Percentiles rank a stretch among this genome's conserved stretches.
These are phyloP conservation scores for Aristolochia fimbriata DNA, from an alignment of 164 flowering plant genomes.

Conservation along the genomic window DNA sequence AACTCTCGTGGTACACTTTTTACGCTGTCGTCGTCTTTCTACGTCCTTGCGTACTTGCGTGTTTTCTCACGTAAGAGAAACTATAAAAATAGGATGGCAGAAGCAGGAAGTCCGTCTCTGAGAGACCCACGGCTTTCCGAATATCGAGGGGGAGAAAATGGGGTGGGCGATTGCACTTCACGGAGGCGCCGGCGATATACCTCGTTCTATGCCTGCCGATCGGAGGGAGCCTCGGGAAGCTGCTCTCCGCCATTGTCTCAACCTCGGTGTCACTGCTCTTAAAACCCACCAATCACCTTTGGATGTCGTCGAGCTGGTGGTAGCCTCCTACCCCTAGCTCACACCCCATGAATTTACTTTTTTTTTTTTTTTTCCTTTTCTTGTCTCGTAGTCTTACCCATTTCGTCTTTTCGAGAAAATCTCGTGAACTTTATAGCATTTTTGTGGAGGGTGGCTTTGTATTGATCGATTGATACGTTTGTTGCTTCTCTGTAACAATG, in stretches of 20 bases:
- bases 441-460: not conserved
- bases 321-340: constrained; percentile 14
- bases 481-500: not conserved
- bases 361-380: not conserved
- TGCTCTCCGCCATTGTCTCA: constrained; percentile 63
- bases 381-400: too few relatives aligned
- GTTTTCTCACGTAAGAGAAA: too few relatives aligned
- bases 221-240: constrained; percentile 55
- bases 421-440: not conserved
- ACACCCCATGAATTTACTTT: not conserved
- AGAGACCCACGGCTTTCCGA: too few relatives aligned
- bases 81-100: too few relatives aligned
- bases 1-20: too few relatives aligned
- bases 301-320: constrained; percentile 93
- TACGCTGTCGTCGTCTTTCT: too few relatives aligned
- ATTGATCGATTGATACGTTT: not conserved
- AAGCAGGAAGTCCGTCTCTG: too few relatives aligned
- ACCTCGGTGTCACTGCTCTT: constrained; percentile 73
- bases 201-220: constrained; percentile 43
- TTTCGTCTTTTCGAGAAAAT: not conserved
- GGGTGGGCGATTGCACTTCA: constrained; percentile 98
- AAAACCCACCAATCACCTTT: constrained; percentile 38
- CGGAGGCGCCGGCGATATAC: constrained; percentile 95
- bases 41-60: too few relatives aligned
- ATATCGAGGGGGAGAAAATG: constrained; percentile 22